A percentile compares a stretch with the other conserved stretches of the same genome.
Evolutionary conservation across 805 yeast species (phyloP).

Genomic region (Myxozyma nipponensis): DNA sequence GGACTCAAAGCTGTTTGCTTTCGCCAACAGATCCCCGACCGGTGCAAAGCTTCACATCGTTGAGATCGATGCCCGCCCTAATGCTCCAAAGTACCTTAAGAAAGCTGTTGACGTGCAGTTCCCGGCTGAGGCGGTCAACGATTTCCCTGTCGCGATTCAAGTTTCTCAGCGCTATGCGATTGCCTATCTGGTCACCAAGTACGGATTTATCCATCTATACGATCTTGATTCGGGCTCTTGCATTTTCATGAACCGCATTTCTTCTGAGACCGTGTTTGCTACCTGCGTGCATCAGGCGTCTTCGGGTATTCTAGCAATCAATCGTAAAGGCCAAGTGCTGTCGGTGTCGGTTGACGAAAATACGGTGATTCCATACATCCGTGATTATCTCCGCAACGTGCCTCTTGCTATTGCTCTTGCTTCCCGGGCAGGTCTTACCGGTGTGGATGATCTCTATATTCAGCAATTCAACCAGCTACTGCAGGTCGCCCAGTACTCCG

Average conservation of each 20-base stretch:
- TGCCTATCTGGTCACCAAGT: slow-evolving; percentile 84
- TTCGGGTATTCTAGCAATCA: slow-evolving; percentile 87
- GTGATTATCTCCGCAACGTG: slow-evolving; percentile 81
- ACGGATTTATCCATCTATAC: slow-evolving; percentile 93
- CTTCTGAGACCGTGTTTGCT: slow-evolving; percentile 92
- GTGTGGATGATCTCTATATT: slow-evolving; percentile 86
- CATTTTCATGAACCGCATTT: slow-evolving; percentile 91
- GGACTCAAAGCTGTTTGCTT: slow-evolving; percentile 84
- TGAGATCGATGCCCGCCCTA: slow-evolving; percentile 90
- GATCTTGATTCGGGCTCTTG: slow-evolving; percentile 90
- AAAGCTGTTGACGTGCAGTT: slow-evolving; percentile 89
- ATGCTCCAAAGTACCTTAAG: slow-evolving; percentile 79
- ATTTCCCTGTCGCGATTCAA: slow-evolving; percentile 92
- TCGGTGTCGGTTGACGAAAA: slow-evolving; percentile 84
- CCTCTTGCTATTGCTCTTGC: slow-evolving; percentile 83
- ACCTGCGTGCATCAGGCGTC: slow-evolving; percentile 68
- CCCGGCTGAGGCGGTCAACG: slow-evolving; percentile 94
- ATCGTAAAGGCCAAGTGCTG: slow-evolving; percentile 91
- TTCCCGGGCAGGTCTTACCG: slow-evolving; percentile 93
- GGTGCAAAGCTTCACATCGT: slow-evolving; percentile 87
- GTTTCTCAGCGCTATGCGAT: slow-evolving; percentile 83
- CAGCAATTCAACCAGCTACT: slow-evolving; percentile 88
- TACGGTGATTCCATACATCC: slow-evolving; percentile 82
- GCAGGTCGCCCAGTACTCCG: slow-evolving; percentile 77
- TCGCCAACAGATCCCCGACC: slow-evolving; percentile 81